Percentiles rank a stretch among this genome's conserved stretches.
phyloP scores from a whole-genome alignment of 2,329 filamentous ascomycete species.

The Alternaria angustiovoidea region DNA sequence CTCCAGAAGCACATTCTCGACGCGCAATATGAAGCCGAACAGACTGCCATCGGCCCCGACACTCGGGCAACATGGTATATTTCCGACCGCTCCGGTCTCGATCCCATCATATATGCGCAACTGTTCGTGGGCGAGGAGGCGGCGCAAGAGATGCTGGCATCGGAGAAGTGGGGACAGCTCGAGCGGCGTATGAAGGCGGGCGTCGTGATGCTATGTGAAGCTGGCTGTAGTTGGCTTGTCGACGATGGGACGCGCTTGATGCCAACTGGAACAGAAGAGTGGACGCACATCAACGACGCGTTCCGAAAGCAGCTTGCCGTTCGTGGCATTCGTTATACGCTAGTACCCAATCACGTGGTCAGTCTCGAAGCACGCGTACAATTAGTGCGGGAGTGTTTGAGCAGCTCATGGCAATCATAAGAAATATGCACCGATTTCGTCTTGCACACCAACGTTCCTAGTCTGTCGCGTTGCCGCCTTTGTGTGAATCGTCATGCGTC shows the following conservation, averaged over 20 bases:
- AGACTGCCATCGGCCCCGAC: constrained; percentile 4
- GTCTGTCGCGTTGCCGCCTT: not conserved
- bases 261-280: constrained; percentile 36
- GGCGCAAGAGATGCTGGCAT: constrained; percentile 30
- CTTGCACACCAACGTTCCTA: not conserved
- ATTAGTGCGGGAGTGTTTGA: not conserved
- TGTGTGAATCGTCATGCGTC: not conserved
- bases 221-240: constrained; percentile 45
- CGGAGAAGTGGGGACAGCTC: constrained; percentile 42
- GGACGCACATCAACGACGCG: constrained; percentile 33
- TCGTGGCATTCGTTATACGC: constrained; percentile 28
- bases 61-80: constrained; percentile 45
- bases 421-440: not conserved
- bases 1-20: constrained; percentile 52
- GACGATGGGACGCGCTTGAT: constrained; percentile 53
- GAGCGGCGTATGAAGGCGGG: constrained; percentile 44
- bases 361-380: constrained; percentile 1
- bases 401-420: not conserved
- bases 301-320: constrained; percentile 30
- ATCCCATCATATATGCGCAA: constrained; percentile 54
- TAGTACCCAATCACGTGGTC: constrained; percentile 15
- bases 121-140: constrained; percentile 41
- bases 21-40: constrained; percentile 48
- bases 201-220: constrained; percentile 53
- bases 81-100: constrained; percentile 54